Evolutionary conservation across 495 filamentous ascomycete species (phyloP), one percentile per base, ranked within the genome.

Genomic region (Cenococcum geophilum): DNA sequence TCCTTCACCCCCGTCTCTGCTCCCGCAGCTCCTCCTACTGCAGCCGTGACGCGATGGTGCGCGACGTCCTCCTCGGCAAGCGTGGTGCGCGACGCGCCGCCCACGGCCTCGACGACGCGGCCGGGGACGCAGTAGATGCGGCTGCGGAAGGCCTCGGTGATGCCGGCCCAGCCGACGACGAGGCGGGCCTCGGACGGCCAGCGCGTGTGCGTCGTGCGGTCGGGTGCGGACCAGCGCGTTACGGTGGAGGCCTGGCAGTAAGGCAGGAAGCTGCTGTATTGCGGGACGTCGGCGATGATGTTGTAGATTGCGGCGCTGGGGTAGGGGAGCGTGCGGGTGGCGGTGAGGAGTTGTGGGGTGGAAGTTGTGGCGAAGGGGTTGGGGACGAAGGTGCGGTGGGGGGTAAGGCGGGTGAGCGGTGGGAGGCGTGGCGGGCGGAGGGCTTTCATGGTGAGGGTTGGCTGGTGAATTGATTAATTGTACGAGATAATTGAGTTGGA

Each of bases 201-300:
- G 0, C 77, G 68, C 12, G 75, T 76, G 51, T 77, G 68, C 60
- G 70, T 65, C 21, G 50, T 16, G 0, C 76, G 70, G 58, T 82
- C 78, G 48, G 82, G 77, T 52, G 73, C 59, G 45, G 79, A 80
- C 60, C 65, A 72, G 36, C 67, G 65, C n/a, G 89, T 96, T 1
- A 96, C 88, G 34, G 73, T 79, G 1, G 87, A 89, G 6, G 77
- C 75, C 12, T 78, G 77, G 74, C 91, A 91, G 82, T 93, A 95
- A 9, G 92, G 92, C 34, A 96, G 82, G 83, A 95, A 97, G 63
- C 75, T 68, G 45, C 75, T 74, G 84, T 97, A 98, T 66, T 16
- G 21, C 21, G 54, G 9, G 37, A 65, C 21, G 21, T 61, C 35
- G 12, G 35, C 23, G 16, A 23, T 25, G 40, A 65, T 25, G 42